phyloP scores from a whole-genome alignment of 495 filamentous ascomycete species.

The Aspergillus nidulans region DNA sequence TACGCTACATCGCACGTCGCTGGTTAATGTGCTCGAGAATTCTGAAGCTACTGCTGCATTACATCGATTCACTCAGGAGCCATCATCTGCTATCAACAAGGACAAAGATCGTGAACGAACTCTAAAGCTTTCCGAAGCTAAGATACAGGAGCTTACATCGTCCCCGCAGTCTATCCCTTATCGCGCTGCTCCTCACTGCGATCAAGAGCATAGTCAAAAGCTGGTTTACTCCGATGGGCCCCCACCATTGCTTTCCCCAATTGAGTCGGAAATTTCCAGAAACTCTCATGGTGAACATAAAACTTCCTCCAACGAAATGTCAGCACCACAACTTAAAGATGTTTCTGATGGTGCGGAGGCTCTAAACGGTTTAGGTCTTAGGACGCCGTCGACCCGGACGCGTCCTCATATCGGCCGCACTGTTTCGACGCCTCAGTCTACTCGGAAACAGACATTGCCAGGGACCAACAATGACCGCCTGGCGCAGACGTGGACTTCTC shows the following conservation, averaged over 20 bases:
- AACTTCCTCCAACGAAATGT: conserved; percentile 8
- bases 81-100: conserved; percentile 14
- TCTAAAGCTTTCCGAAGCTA: conserved; percentile 48
- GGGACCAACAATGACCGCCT: conserved; percentile 29
- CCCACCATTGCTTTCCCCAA: conserved; percentile 4
- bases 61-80: conserved; percentile 11
- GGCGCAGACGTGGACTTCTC: conserved; percentile 36
- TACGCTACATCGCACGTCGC: conserved; percentile 12
- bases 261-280: conserved; percentile 14
- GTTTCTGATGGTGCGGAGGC: conserved; percentile 20
- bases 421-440: conserved; percentile 33
- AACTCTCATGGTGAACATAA: neutral
- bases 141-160: conserved; percentile 53
- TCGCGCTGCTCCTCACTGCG: conserved; percentile 24
- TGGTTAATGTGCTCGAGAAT: conserved; percentile 22
- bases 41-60: conserved; percentile 11
- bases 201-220: conserved; percentile 17
- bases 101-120: conserved; percentile 38
- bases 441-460: conserved; percentile 21
- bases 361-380: conserved; percentile 18
- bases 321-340: conserved; percentile 27
- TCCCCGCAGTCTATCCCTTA: conserved; percentile 51
- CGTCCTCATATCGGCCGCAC: conserved; percentile 33
- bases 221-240: conserved; percentile 22
- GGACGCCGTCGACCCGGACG: conserved; percentile 22